phyloP scores from a whole-genome alignment of 768 basidiomycete species.

The Mycena belliarum region DNA sequence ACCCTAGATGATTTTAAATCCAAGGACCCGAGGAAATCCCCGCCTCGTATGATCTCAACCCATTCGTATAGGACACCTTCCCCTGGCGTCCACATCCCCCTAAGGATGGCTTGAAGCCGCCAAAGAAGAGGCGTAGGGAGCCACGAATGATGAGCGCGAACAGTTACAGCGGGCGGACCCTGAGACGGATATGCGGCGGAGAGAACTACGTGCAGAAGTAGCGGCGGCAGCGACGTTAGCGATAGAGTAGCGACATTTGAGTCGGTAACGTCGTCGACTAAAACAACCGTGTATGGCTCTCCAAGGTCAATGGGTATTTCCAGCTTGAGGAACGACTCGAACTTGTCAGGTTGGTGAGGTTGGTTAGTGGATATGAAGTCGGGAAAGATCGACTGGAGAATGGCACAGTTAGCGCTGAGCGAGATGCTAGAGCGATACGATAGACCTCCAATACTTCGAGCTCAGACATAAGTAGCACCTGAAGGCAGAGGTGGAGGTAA shows the following conservation, averaged over 20 bases:
- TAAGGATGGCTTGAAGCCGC: constrained; percentile 41
- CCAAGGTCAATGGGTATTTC: constrained; percentile 68
- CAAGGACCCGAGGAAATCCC: constrained; percentile 57
- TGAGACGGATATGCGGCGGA: constrained; percentile 57
- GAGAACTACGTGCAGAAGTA: constrained; percentile 57
- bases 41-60: constrained; percentile 71
- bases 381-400: constrained; percentile 71
- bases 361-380: constrained; percentile 53
- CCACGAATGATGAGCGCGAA: constrained; percentile 64
- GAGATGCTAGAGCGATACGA: background rate
- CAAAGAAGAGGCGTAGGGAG: constrained; percentile 36
- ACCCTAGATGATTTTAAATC: constrained; percentile 35
- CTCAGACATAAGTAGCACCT: constrained; percentile 8
- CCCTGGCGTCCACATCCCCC: constrained; percentile 61
- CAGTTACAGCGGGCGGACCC: constrained; percentile 50
- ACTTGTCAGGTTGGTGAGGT: constrained; percentile 24
- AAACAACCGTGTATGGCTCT: constrained; percentile 36
- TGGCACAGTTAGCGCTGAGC: background rate
- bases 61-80: constrained; percentile 66
- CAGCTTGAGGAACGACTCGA: constrained; percentile 45
- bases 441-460: constrained; percentile 15
- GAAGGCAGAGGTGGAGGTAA: background rate
- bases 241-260: constrained; percentile 28
- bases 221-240: constrained; percentile 59
- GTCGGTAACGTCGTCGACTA: constrained; percentile 26